Conservation (phyloP, 352 stramenopile genomes). For the Pythium graminicola region DNA sequence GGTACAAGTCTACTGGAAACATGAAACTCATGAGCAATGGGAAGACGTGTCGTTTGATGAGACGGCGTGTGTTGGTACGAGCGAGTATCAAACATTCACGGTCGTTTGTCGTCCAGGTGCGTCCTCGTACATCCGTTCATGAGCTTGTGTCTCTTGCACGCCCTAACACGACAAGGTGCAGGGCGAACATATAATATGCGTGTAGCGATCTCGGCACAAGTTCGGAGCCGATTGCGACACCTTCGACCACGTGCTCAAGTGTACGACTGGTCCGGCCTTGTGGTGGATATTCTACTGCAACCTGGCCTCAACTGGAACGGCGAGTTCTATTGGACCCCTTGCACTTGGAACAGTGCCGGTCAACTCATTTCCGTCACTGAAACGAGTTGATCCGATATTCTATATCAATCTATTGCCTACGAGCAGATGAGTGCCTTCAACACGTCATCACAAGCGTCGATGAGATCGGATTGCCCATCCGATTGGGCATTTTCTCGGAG, state of each 20-base stretch:
- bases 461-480: conserved; percentile 14
- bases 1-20: conserved; percentile 7
- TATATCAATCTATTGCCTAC: background rate
- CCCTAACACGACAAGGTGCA: background rate
- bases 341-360: conserved; percentile 36
- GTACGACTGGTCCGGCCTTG: conserved; percentile 37
- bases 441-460: conserved; percentile 9
- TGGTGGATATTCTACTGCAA: conserved; percentile 28
- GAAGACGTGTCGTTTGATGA: conserved; percentile 15
- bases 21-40: background rate
- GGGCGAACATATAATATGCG: conserved; percentile 8
- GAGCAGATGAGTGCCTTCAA: conserved; percentile 1
- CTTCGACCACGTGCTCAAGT: conserved; percentile 42
- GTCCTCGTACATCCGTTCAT: background rate
- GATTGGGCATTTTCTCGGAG: conserved; percentile 9
- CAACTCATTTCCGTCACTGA: conserved; percentile 9
- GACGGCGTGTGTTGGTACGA: background rate
- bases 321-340: conserved; percentile 50
- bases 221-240: background rate
- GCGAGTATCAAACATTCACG: conserved; percentile 13
- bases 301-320: conserved; percentile 23
- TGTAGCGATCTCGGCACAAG: background rate
- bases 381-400: background rate
- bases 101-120: conserved; percentile 13
- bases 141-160: too few species aligned